These are phyloP conservation scores for Casuarina cunninghamiana DNA, from an alignment of 306 rosid genomes.

Conservation along the genomic window DNA sequence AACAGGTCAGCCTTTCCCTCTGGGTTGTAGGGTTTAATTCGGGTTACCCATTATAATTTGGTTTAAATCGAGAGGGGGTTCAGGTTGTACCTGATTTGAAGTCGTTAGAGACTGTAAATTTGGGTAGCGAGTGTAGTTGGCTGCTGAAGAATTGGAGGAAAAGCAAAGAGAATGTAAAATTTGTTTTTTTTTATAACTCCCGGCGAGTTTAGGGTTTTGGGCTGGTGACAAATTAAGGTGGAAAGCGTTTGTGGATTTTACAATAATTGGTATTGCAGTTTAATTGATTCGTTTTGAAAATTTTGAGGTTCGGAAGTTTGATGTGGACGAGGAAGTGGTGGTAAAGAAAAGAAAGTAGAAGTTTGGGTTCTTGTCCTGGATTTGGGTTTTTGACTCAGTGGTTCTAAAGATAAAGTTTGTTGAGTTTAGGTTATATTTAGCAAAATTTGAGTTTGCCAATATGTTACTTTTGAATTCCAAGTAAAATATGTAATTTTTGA, in stretches of 20 bases:
- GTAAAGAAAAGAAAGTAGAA: background rate
- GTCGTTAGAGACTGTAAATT: background rate
- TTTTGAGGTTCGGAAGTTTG: background rate
- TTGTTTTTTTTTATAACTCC: too few relatives aligned
- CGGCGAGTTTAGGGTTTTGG: background rate
- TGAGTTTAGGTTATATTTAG: background rate
- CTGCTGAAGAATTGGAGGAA: background rate
- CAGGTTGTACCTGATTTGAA: background rate
- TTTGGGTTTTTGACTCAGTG: slow-evolving; percentile 1
- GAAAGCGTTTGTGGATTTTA: background rate
- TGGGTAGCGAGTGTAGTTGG: background rate
- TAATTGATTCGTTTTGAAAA: background rate
- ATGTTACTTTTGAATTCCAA: background rate
- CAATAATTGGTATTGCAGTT: background rate
- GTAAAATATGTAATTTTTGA: background rate
- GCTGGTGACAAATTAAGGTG: background rate
- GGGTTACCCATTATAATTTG: background rate
- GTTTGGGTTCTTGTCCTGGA: background rate
- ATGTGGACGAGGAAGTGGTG: background rate
- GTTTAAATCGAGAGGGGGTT: background rate
- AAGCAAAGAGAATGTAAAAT: background rate
- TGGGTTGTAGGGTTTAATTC: background rate
- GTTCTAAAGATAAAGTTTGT: background rate
- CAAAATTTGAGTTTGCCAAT: background rate
- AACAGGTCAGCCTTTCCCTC: slow-evolving; percentile 51